A percentile compares a stretch with the other conserved stretches of the same genome.
phyloP scores from a whole-genome alignment of 495 filamentous ascomycete species.

The Elaphomyces granulatus region DNA sequence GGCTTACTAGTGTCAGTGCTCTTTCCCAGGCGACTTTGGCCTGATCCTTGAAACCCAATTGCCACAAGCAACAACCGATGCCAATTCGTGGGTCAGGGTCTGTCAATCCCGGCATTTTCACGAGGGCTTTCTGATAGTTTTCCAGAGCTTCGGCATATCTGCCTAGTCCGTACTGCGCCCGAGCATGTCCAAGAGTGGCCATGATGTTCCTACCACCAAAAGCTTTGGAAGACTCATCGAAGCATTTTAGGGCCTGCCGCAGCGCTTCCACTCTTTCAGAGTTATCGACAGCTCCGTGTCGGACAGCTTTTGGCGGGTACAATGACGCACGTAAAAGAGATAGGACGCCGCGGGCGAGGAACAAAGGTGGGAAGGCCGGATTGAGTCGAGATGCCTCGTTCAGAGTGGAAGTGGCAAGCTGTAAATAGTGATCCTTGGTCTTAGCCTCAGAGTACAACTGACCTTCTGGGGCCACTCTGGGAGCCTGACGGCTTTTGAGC shows the following conservation, averaged over 20 bases:
- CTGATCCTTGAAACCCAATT: constrained; percentile 82
- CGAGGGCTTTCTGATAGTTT: constrained; percentile 71
- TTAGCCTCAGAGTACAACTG: constrained; percentile 52
- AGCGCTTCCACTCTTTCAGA: constrained; percentile 67
- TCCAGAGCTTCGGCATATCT: constrained; percentile 70
- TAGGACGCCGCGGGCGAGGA: constrained; percentile 81
- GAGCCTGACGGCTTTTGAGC: constrained; percentile 79
- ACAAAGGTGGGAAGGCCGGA: constrained; percentile 75
- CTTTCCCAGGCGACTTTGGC: constrained; percentile 84
- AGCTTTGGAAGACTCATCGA: constrained; percentile 77
- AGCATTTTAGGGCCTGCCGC: constrained; percentile 72
- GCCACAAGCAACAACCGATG: constrained; percentile 92
- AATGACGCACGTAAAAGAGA: constrained; percentile 78
- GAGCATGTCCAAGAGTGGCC: constrained; percentile 73
- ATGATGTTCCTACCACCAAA: constrained; percentile 79
- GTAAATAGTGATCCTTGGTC: constrained; percentile 86
- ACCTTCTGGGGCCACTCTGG: constrained; percentile 55
- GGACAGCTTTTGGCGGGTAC: constrained; percentile 50
- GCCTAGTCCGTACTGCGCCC: constrained; percentile 69
- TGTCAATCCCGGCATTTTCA: constrained; percentile 70
- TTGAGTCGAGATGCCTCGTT: constrained; percentile 94
- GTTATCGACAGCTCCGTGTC: constrained; percentile 46
- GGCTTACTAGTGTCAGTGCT: constrained; percentile 52
- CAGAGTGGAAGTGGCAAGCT: constrained; percentile 73
- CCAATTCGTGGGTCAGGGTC: constrained; percentile 94